Percentiles rank a stretch among this genome's conserved stretches.
These are phyloP conservation scores for Aspergillus terreus DNA, from an alignment of 2,329 filamentous ascomycete species.

Conservation along the genomic window DNA sequence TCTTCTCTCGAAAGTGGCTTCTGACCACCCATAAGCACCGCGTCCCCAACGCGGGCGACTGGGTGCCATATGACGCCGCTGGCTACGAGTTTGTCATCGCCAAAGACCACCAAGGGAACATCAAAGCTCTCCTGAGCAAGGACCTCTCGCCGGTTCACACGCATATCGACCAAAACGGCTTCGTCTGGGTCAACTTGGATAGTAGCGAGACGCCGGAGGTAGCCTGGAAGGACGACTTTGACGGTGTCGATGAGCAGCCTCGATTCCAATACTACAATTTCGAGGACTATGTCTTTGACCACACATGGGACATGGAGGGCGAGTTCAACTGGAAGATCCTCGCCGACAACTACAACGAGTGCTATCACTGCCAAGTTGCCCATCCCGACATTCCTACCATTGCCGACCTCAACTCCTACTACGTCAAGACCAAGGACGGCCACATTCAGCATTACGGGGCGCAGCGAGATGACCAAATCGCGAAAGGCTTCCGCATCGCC, in stretches of 20 bases:
- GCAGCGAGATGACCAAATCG: slow-evolving; percentile 46
- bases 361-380: slow-evolving; percentile 23
- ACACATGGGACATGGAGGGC: slow-evolving; percentile 55
- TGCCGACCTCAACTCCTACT: slow-evolving; percentile 54
- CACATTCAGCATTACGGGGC: slow-evolving; percentile 49
- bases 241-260: slow-evolving; percentile 45
- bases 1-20: slow-evolving; percentile 54
- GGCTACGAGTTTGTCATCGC: slow-evolving; percentile 56
- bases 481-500: slow-evolving; percentile 39
- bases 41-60: slow-evolving; percentile 53
- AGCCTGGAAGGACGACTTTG: slow-evolving; percentile 53
- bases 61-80: slow-evolving; percentile 52
- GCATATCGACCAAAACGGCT: slow-evolving; percentile 52
- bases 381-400: slow-evolving; percentile 31
- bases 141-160: slow-evolving; percentile 53
- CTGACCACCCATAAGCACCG: slow-evolving; percentile 42
- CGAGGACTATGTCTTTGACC: slow-evolving; percentile 34
- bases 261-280: slow-evolving; percentile 53
- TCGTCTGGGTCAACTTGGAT: slow-evolving; percentile 59
- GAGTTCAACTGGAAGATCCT: slow-evolving; percentile 60
- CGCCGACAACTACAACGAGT: slow-evolving; percentile 61
- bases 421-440: slow-evolving; percentile 45
- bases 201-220: slow-evolving; percentile 43
- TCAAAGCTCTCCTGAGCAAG: slow-evolving; percentile 60
- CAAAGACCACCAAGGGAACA: slow-evolving; percentile 47